Evolutionary conservation across 2,329 filamentous ascomycete genomes (phyloP), one percentile per base, ranked within the genome.

Genomic region (Talaromyces sp.): DNA sequence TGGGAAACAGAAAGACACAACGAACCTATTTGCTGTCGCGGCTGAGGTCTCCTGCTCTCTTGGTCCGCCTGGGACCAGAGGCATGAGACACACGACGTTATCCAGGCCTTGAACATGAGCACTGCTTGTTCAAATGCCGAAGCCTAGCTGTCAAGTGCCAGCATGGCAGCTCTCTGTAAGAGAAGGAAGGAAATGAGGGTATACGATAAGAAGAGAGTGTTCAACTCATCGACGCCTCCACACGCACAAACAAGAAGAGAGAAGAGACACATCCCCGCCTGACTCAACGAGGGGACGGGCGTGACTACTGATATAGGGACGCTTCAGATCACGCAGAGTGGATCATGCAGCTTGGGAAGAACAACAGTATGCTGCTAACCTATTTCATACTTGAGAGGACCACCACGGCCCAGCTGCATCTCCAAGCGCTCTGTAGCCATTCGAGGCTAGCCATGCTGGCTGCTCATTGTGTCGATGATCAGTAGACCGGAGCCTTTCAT

Each of bases 101-200:
- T 70, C 77, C 77, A 80, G 69, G 72, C 73, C 69, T 71, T 75
- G 70, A 79, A 74, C 67, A 73, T 68, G 70, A 76, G 77, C 67
- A 74, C 76, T 71, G 74, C 76, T 73, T 75, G 76, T 71, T 62
- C 59, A 16, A 62, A 54, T 48, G 59, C 59, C 60, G 60, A 50
- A 62, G 52, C 43, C 60, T 65, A 62, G 52, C 60, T 62, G 31
- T 62, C 64, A 62, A 59, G 57, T 22, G 60, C 64, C 61, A 74
- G 71, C 66, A 69, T 66, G 60, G 47, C 64, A 63, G 60, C 64
- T 50, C 35, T 45, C 22, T 65, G 56, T 59, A 57, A 39, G 31
- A 48, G 35, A 62, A 37, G 39, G 57, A 59, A 27, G 33, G 43
- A 39, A 56, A 31, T 54, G 31, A 19, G 41, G 64, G 39, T 33